phyloP scores from a whole-genome alignment of 352 stramenopile species.

The Pythium folliculosum region DNA sequence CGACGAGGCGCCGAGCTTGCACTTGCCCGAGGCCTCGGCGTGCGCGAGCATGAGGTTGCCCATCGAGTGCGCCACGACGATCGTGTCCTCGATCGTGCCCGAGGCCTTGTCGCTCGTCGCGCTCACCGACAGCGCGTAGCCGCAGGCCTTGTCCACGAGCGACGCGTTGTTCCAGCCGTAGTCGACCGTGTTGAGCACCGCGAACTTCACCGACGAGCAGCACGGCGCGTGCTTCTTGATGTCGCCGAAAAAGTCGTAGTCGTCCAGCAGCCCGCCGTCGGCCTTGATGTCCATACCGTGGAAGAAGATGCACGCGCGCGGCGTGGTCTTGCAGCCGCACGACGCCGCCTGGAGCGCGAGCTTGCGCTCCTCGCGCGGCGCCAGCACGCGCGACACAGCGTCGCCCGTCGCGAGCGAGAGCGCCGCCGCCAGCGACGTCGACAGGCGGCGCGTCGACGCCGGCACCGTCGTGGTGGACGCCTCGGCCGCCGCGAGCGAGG shows the following conservation, averaged over 20 bases:
- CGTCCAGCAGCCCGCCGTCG: slow-evolving; percentile 39
- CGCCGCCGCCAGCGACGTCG: background rate
- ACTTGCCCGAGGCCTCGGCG: slow-evolving; percentile 50
- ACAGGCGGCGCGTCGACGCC: background rate
- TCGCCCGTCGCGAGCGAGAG: slow-evolving; percentile 2
- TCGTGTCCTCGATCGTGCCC: slow-evolving; percentile 58
- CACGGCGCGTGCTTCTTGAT: slow-evolving; percentile 54
- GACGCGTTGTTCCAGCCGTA: slow-evolving; percentile 42
- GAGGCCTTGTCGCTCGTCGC: slow-evolving; percentile 33
- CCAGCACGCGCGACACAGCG: slow-evolving; percentile 14
- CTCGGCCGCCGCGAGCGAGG: slow-evolving; percentile 6
- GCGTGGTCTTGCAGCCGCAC: slow-evolving; percentile 38
- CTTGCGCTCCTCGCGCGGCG: slow-evolving; percentile 25
- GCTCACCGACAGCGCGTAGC: slow-evolving; percentile 38
- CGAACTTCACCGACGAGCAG: slow-evolving; percentile 59
- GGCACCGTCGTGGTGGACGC: background rate
- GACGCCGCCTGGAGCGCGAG: slow-evolving; percentile 30
- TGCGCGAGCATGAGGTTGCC: slow-evolving; percentile 51
- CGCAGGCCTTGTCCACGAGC: slow-evolving; percentile 16
- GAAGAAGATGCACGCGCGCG: slow-evolving; percentile 58
- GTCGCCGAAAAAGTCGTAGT: slow-evolving; percentile 46
- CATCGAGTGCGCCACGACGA: slow-evolving; percentile 69
- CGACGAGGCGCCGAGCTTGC: slow-evolving; percentile 34
- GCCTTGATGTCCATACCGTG: slow-evolving; percentile 43
- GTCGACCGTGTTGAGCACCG: slow-evolving; percentile 43